Conservation (phyloP, 2,329 filamentous ascomycete genomes). For the Ploettnerulaceae sp. region DNA sequence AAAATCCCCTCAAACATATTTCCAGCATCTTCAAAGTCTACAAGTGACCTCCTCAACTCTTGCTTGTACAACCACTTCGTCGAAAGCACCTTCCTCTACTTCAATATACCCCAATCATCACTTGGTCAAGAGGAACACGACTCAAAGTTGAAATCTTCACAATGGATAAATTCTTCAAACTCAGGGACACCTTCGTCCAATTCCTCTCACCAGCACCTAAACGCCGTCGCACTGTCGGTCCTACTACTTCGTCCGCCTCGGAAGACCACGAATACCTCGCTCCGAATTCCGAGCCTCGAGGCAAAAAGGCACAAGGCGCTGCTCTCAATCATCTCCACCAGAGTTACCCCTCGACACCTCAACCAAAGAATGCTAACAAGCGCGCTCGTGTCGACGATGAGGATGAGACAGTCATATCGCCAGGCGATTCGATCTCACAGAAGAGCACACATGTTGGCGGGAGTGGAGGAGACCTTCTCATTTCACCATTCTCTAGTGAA, state of each 20-base stretch:
- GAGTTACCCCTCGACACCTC: slow-evolving; percentile 19
- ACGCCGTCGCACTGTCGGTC: slow-evolving; percentile 31
- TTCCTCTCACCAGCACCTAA: slow-evolving; percentile 30
- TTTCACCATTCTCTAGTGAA: background rate
- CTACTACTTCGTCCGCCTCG: slow-evolving; percentile 18
- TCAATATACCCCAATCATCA: background rate
- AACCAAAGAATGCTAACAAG: slow-evolving; percentile 27
- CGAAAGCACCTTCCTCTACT: slow-evolving; percentile 1
- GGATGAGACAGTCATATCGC: slow-evolving; percentile 15
- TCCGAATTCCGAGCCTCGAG: slow-evolving; percentile 21
- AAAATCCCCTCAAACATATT: background rate
- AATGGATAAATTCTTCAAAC: slow-evolving; percentile 29
- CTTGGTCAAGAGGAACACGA: background rate
- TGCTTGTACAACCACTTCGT: slow-evolving; percentile 1
- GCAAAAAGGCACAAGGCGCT: slow-evolving; percentile 15
- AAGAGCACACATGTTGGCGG: slow-evolving; percentile 10
- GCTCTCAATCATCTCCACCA: slow-evolving; percentile 12
- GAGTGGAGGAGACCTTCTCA: slow-evolving; percentile 6
- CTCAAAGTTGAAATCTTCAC: slow-evolving; percentile 3
- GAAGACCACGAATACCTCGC: slow-evolving; percentile 15
- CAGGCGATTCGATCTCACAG: slow-evolving; percentile 26
- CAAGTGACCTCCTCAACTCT: slow-evolving; percentile 2
- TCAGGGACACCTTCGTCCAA: slow-evolving; percentile 29
- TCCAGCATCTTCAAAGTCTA: background rate
- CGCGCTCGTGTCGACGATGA: slow-evolving; percentile 25